Conservation (phyloP, 805 yeast species). For the Metschnikowia chrysomelidarum region DNA sequence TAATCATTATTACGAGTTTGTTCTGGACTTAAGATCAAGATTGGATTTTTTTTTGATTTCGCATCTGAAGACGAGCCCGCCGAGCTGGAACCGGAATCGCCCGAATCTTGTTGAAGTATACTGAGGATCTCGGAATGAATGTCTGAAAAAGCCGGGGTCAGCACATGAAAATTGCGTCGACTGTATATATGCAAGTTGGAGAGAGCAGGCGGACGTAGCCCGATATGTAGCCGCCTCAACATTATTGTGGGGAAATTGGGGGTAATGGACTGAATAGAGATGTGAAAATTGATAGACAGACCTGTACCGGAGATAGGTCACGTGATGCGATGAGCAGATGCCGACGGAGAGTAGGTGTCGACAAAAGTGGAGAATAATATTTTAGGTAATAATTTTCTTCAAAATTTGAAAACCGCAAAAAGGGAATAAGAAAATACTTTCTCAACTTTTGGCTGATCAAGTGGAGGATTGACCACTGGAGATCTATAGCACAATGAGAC, state of each 20-base stretch:
- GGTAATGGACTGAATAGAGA: background rate
- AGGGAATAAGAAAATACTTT: no score
- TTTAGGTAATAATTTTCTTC: no score
- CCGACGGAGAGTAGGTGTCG: background rate
- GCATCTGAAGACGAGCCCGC: no score
- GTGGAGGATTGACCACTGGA: no score
- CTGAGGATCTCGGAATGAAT: conserved; percentile 8
- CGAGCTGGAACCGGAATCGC: conserved; percentile 1
- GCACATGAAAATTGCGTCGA: conserved; percentile 6
- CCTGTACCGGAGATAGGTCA: background rate
- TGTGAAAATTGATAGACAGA: background rate
- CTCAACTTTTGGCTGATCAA: no score
- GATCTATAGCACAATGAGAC: no score
- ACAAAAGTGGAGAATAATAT: no score
- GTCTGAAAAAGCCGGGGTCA: background rate
- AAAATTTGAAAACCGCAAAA: no score
- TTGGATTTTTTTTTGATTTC: conserved; percentile 9
- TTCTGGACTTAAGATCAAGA: conserved; percentile 18
- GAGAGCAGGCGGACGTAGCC: conserved; percentile 2
- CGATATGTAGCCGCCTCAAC: background rate
- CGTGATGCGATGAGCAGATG: conserved; percentile 2
- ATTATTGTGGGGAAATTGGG: background rate
- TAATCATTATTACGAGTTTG: conserved; percentile 17
- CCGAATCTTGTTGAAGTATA: conserved; percentile 6
- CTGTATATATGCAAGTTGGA: background rate